Evolutionary conservation across 78 protist species (phyloP).

Genomic region (Dictyostelium citrinum): DNA sequence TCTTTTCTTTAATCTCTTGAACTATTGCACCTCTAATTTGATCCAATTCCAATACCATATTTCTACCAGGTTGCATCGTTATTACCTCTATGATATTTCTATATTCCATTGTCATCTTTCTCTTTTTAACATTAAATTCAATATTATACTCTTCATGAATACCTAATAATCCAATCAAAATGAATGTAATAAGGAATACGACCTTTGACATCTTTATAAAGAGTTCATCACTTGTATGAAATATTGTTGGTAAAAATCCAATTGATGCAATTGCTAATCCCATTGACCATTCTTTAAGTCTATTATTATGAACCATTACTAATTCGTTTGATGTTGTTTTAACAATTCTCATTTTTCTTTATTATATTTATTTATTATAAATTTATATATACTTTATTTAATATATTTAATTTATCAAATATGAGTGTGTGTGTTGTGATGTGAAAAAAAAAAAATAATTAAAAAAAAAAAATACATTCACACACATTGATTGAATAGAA

Average conservation of each 20-base stretch:
- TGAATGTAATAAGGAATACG: slow-evolving; percentile 19
- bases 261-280: slow-evolving; percentile 22
- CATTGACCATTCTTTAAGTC: slow-evolving; percentile 50
- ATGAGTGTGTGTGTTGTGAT: too few species aligned
- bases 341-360: neutral
- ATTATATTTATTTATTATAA: neutral
- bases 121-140: neutral
- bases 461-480: too few species aligned
- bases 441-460: too few species aligned
- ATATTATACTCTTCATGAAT: slow-evolving; percentile 34
- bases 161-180: slow-evolving; percentile 27
- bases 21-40: neutral
- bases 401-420: too few species aligned
- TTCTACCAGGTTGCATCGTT: slow-evolving; percentile 4
- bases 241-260: slow-evolving; percentile 33
- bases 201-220: slow-evolving; percentile 12
- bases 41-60: slow-evolving; percentile 15
- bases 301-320: slow-evolving; percentile 24
- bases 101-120: slow-evolving; percentile 6
- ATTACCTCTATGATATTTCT: slow-evolving; percentile 28
- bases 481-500: too few species aligned
- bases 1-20: slow-evolving; percentile 12
- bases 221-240: slow-evolving; percentile 34
- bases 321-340: slow-evolving; percentile 27
- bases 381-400: too few species aligned